These are phyloP conservation scores for Moesziomyces sp. DNA, from an alignment of 1,284 basidiomycete species.

Conservation along the genomic window DNA sequence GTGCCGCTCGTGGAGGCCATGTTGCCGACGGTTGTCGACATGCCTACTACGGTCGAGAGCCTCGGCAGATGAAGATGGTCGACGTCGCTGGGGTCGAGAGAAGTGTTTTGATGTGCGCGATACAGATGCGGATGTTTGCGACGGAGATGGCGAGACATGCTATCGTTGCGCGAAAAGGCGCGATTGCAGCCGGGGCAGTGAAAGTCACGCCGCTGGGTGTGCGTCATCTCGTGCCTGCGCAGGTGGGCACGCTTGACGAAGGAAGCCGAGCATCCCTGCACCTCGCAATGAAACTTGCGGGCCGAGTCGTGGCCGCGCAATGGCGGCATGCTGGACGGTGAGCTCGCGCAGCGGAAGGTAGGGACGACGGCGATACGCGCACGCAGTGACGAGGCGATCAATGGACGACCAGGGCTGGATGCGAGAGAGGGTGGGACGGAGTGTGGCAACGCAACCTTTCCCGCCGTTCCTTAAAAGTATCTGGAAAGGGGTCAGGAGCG, in stretches of 20 bases:
- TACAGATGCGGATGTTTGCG: constrained; percentile 45
- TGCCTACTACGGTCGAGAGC: not conserved
- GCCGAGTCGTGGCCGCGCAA: constrained; percentile 31
- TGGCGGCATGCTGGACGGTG: constrained; percentile 21
- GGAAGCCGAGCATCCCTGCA: constrained; percentile 38
- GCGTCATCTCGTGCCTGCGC: constrained; percentile 48
- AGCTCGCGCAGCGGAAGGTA: not conserved
- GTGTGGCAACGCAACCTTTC: not conserved
- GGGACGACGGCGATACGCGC: not conserved
- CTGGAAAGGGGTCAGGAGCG: not conserved
- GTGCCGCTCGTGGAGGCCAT: constrained; percentile 9
- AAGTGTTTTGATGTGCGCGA: constrained; percentile 12
- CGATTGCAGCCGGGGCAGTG: constrained; percentile 33
- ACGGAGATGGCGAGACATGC: constrained; percentile 42
- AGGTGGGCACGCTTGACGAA: constrained; percentile 48
- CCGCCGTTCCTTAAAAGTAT: not conserved
- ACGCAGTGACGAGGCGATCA: not conserved
- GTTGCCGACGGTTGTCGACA: constrained; percentile 3
- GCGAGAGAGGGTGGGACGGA: constrained; percentile 19
- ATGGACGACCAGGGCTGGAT: not conserved
- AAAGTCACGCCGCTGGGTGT: constrained; percentile 40
- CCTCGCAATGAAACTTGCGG: constrained; percentile 39
- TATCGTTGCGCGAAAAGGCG: constrained; percentile 45
- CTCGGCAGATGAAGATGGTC: constrained; percentile 17
- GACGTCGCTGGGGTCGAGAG: not conserved